These are phyloP conservation scores for Guadua angustifolia DNA, from an alignment of 176 grass and related monocot genomes.

Conservation along the genomic window DNA sequence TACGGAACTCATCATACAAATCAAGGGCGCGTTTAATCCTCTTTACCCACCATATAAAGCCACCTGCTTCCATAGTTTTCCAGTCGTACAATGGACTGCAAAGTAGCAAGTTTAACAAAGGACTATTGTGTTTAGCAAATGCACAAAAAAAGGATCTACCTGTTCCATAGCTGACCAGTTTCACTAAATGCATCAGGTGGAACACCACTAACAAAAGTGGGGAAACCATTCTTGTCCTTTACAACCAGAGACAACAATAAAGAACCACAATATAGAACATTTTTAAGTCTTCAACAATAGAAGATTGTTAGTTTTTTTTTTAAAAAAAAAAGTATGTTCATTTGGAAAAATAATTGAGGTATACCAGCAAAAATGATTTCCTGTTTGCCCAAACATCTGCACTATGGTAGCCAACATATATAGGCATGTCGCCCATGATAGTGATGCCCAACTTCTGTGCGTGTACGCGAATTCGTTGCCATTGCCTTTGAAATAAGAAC, in stretches of 20 bases:
- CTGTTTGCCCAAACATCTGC: conserved; percentile 98
- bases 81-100: conserved; percentile 89
- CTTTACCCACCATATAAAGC: conserved; percentile 87
- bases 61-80: conserved; percentile 82
- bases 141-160: conserved; percentile 50
- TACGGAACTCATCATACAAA: conserved; percentile 96
- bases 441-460: conserved; percentile 82
- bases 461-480: conserved; percentile 72
- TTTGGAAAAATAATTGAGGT: conserved; percentile 19
- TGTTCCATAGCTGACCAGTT: conserved; percentile 95
- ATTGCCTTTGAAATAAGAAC: conserved; percentile 97
- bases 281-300: conserved; percentile 30
- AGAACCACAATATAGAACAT: background rate
- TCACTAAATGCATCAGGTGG: conserved; percentile 95
- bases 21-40: conserved; percentile 96
- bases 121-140: conserved; percentile 1
- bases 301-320: background rate
- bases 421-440: conserved; percentile 98
- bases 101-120: conserved; percentile 38
- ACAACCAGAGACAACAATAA: conserved; percentile 32
- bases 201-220: conserved; percentile 94
- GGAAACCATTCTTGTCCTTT: conserved; percentile 89
- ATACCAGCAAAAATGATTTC: conserved; percentile 95
- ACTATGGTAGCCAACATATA: conserved; percentile 98
- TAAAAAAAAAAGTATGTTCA: background rate